These are phyloP conservation scores for Neurospora tetraspora DNA, from an alignment of 495 filamentous ascomycete species.

Conservation along the genomic window DNA sequence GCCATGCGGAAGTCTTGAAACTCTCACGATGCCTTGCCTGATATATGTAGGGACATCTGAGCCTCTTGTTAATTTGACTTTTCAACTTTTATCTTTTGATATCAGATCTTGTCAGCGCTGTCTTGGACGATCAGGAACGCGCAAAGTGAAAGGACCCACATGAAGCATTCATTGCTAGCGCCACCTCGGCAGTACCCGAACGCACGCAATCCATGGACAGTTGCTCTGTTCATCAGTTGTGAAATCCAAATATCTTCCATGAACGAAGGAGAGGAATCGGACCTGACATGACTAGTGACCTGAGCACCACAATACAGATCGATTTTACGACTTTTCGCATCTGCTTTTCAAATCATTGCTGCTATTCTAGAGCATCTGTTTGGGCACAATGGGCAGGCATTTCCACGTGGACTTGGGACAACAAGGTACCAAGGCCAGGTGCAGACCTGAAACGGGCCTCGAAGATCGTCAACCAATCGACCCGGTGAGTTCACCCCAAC, in stretches of 20 bases:
- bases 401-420: not conserved
- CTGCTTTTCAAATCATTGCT: not conserved
- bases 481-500: conserved; percentile 1
- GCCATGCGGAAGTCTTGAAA: not conserved
- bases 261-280: not conserved
- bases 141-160: not conserved
- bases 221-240: not conserved
- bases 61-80: not conserved
- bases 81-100: not conserved
- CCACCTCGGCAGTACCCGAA: not conserved
- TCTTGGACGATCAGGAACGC: not conserved
- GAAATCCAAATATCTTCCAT: not conserved
- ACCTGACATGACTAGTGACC: not conserved
- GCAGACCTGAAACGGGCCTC: conserved; percentile 20
- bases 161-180: not conserved
- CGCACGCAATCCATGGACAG: not conserved
- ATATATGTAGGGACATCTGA: not conserved
- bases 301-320: not conserved
- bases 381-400: not conserved
- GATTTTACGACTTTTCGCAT: not conserved
- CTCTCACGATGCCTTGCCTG: not conserved
- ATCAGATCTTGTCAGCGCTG: not conserved
- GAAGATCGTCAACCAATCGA: conserved; percentile 22
- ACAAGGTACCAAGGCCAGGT: not conserved
- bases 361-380: not conserved